Conservation (phyloP, 352 stramenopile species). For the Aphanomyces cochlioides region DNA sequence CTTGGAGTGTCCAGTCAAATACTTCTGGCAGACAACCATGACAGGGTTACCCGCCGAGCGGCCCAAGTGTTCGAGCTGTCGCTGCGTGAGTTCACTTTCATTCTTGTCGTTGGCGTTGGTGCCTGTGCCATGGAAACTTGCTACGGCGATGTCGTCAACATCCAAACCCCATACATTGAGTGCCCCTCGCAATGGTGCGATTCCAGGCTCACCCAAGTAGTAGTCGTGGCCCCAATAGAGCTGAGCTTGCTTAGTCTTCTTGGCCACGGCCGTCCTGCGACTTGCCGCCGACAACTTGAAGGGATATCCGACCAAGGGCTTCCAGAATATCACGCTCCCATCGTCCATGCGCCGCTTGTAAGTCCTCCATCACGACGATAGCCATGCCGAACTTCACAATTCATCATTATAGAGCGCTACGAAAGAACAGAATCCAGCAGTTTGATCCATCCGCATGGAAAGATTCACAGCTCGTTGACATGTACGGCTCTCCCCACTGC, state of each 20-base stretch:
- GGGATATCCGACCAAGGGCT: neutral
- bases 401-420: slow-evolving; percentile 2
- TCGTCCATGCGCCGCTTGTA: slow-evolving; percentile 2
- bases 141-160: slow-evolving; percentile 72
- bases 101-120: slow-evolving; percentile 43
- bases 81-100: slow-evolving; percentile 36
- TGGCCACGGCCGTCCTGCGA: slow-evolving; percentile 42
- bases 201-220: slow-evolving; percentile 52
- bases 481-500: neutral
- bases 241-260: slow-evolving; percentile 66
- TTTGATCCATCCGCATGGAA: slow-evolving; percentile 3
- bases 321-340: slow-evolving; percentile 3
- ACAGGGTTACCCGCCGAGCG: slow-evolving; percentile 37
- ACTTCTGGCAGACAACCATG: slow-evolving; percentile 39
- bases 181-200: slow-evolving; percentile 72
- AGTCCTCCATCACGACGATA: neutral
- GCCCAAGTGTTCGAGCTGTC: slow-evolving; percentile 37
- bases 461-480: neutral
- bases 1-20: slow-evolving; percentile 41
- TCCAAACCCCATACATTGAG: slow-evolving; percentile 73
- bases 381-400: too few species aligned
- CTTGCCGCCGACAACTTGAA: neutral
- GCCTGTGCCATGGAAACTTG: slow-evolving; percentile 62
- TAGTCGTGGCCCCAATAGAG: slow-evolving; percentile 66
- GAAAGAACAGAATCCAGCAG: neutral